Evolutionary conservation across 2,329 filamentous ascomycete genomes (phyloP), one percentile per base, ranked within the genome.

Genomic region (Colletotrichum acutatum): DNA sequence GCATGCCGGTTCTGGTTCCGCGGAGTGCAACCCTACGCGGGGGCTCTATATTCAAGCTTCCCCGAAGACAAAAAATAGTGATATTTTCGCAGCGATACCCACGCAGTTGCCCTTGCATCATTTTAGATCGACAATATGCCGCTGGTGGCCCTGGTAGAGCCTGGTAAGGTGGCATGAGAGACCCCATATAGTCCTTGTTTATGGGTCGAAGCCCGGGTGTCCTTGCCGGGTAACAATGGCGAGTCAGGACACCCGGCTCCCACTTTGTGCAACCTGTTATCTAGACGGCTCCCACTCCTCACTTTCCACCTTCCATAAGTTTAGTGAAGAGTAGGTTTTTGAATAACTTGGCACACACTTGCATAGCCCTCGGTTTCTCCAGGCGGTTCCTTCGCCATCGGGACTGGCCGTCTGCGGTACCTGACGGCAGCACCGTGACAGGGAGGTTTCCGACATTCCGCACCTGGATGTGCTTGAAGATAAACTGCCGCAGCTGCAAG

Each of bases 1-100:
- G 11, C 66, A 59, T 19, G 37, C 42, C n/a, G 8, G 28, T 32
- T 24, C 16, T 32, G 49, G 57, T n/a, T 42, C 34, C 28, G 22
- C n/a, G n/a, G 19, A 52, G 5, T 66, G 61, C 42, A 70, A 70
- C 42, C 30, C 28, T 53, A 53, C n/a, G 54, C 54, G 53, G 59
- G 53, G 5, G 56, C 28, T 24, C 54, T 2, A 3, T n/a, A 59
- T 7, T 59, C 32, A 32, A 28, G 30, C 54, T 52, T 42, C 52
- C 34, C 46, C 14, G n/a, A 22, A 32, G 6, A 19, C 19, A 46
- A 26, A 11, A 5, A 22, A 19, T 7, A 49, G 42, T 49, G 24
- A 30, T 28, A 28, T 32, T 52, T 22, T 2, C n/a, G 32, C 32
- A 34, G 22, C n/a, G 49, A 58, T 28, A 52, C 24, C 64, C 19